Conservation (phyloP, 2,329 filamentous ascomycete genomes). For the Massarina eburnea region DNA sequence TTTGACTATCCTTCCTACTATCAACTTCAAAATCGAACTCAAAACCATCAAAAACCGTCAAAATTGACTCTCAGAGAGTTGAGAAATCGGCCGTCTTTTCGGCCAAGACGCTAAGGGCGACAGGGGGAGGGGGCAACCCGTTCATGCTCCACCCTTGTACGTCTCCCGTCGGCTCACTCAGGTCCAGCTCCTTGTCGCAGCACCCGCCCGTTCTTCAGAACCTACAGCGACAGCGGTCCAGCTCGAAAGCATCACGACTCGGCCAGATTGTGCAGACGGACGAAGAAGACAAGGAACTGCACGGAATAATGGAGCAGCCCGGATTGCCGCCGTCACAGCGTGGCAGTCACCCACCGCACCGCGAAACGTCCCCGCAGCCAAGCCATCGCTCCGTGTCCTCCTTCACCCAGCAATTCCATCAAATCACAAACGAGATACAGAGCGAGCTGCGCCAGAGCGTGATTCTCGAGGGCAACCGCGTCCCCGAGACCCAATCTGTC, state of each 20-base stretch:
- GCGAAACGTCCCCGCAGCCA: conserved; percentile 18
- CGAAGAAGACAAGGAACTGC: conserved; percentile 23
- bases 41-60: too few species aligned
- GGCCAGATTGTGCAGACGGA: conserved; percentile 45
- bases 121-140: too few species aligned
- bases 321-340: conserved; percentile 17
- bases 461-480: conserved; percentile 13
- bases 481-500: conserved; percentile 6
- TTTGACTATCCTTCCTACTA: too few species aligned
- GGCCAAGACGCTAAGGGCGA: too few species aligned
- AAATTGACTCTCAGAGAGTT: too few species aligned
- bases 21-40: too few species aligned
- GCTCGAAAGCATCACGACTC: conserved; percentile 44
- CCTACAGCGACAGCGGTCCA: conserved; percentile 41
- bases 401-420: conserved; percentile 41
- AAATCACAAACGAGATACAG: conserved; percentile 38
- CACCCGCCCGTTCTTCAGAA: conserved; percentile 33
- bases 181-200: conserved; percentile 51
- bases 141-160: conserved; percentile 68
- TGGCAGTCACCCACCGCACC: conserved; percentile 8
- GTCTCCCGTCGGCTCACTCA: conserved; percentile 65
- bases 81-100: too few species aligned
- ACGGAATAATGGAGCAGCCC: conserved; percentile 5
- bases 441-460: conserved; percentile 31
- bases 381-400: conserved; percentile 36